phyloP scores from a whole-genome alignment of 2,329 filamentous ascomycete genomes.

The Mollisia scopiformis region DNA sequence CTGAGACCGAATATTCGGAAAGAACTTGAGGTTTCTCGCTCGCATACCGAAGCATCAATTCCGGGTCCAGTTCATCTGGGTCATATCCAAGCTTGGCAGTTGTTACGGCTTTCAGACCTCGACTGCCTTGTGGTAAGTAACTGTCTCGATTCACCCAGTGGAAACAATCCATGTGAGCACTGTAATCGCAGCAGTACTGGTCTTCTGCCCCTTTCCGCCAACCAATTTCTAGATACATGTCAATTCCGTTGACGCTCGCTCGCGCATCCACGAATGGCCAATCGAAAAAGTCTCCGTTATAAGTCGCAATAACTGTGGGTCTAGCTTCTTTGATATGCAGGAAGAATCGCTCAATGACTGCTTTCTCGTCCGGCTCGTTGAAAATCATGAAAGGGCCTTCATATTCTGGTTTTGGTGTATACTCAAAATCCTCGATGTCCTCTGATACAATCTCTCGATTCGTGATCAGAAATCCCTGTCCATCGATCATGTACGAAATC shows the following conservation, averaged over 20 bases:
- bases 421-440: constrained; percentile 97
- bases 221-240: constrained; percentile 99
- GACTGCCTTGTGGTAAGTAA: constrained; percentile 94
- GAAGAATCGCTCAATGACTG: constrained; percentile 88
- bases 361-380: constrained; percentile 94
- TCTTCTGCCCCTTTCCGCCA: constrained; percentile 96
- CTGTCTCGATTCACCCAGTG: constrained; percentile 99
- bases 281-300: constrained; percentile 99
- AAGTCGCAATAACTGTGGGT: constrained; percentile 98
- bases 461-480: constrained; percentile 95
- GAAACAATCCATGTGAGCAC: constrained; percentile 98
- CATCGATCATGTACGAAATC: constrained; percentile 99
- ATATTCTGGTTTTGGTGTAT: constrained; percentile 96
- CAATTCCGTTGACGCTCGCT: constrained; percentile 91
- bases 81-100: constrained; percentile 98
- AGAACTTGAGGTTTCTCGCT: constrained; percentile 89
- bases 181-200: constrained; percentile 94
- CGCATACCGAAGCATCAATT: constrained; percentile 94
- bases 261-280: constrained; percentile 97
- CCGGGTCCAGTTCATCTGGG: constrained; percentile 94
- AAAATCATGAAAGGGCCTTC: constrained; percentile 96
- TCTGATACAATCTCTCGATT: constrained; percentile 98
- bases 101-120: constrained; percentile 95
- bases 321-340: constrained; percentile 91
- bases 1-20: constrained; percentile 97